Conservation (phyloP, 345 rosid genomes). For the Balakata baccata region DNA sequence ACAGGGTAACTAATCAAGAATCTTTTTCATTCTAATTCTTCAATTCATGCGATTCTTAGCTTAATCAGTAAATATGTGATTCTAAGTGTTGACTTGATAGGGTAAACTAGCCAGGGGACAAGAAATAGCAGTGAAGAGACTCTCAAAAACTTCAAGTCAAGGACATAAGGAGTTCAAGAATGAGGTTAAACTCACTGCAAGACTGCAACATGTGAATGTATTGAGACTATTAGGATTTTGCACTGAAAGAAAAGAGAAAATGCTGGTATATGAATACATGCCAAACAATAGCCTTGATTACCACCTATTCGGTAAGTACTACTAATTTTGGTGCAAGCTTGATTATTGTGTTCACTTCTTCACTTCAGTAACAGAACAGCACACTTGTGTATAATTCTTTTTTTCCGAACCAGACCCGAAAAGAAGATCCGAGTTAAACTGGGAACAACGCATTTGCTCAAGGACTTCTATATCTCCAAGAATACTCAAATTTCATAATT, state of each 20-base stretch:
- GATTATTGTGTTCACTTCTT: no score
- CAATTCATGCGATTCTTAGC: background rate
- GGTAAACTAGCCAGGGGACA: constrained; percentile 28
- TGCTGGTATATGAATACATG: constrained; percentile 45
- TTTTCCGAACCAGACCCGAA: constrained; percentile 25
- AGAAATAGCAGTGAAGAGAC: constrained; percentile 47
- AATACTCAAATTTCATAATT: constrained; percentile 44
- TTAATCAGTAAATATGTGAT: no score
- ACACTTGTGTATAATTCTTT: background rate
- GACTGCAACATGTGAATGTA: constrained; percentile 45
- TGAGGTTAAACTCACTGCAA: constrained; percentile 38
- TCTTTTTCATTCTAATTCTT: background rate
- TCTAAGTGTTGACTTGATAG: constrained; percentile 12
- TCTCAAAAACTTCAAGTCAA: constrained; percentile 39
- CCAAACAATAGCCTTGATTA: constrained; percentile 35
- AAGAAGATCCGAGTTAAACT: constrained; percentile 20
- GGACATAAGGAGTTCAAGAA: constrained; percentile 40
- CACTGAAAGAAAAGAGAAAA: constrained; percentile 33
- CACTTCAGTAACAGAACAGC: no score
- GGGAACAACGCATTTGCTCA: constrained; percentile 40
- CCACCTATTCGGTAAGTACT: constrained; percentile 28
- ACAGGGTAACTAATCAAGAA: constrained; percentile 21
- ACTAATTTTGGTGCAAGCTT: background rate
- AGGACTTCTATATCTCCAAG: constrained; percentile 51
- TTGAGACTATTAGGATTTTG: constrained; percentile 36